Conservation (phyloP, 768 basidiomycete species). For the Phanerochaete carnosa region DNA sequence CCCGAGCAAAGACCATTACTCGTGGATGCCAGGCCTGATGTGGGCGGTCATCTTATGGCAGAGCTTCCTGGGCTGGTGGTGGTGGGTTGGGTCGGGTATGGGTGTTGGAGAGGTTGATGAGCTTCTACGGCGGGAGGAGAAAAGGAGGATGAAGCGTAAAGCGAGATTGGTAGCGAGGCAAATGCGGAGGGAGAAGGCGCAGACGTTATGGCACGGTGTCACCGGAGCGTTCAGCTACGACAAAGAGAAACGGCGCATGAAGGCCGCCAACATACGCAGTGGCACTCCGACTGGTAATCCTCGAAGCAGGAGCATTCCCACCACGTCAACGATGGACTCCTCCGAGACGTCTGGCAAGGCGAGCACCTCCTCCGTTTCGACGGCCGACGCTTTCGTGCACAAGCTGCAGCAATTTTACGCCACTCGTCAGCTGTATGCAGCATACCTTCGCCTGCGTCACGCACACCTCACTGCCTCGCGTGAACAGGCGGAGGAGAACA, state of each 20-base stretch:
- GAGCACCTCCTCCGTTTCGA: not conserved
- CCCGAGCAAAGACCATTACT: constrained; percentile 73
- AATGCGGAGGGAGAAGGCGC: constrained; percentile 50
- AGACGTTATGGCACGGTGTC: constrained; percentile 56
- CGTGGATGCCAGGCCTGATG: constrained; percentile 89
- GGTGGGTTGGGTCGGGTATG: constrained; percentile 97
- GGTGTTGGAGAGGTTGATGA: constrained; percentile 72
- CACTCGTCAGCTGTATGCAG: constrained; percentile 38
- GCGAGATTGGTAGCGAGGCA: constrained; percentile 45
- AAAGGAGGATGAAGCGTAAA: constrained; percentile 46
- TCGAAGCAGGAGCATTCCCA: not conserved
- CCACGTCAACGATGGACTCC: not conserved
- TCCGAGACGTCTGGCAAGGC: not conserved
- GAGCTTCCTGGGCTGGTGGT: constrained; percentile 97
- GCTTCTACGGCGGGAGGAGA: constrained; percentile 48
- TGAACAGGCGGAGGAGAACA: constrained; percentile 66
- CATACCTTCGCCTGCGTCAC: constrained; percentile 60
- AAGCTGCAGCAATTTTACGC: not conserved
- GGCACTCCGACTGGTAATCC: no score
- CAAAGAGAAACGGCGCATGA: not conserved
- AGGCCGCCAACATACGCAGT: not conserved
- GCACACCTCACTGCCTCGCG: constrained; percentile 70
- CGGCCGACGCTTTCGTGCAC: not conserved
- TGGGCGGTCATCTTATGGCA: constrained; percentile 97
- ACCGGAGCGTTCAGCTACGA: constrained; percentile 42